Evolutionary conservation across 495 filamentous ascomycete genomes (phyloP), one percentile per base, ranked within the genome.

Genomic region (Daldinia decipiens): DNA sequence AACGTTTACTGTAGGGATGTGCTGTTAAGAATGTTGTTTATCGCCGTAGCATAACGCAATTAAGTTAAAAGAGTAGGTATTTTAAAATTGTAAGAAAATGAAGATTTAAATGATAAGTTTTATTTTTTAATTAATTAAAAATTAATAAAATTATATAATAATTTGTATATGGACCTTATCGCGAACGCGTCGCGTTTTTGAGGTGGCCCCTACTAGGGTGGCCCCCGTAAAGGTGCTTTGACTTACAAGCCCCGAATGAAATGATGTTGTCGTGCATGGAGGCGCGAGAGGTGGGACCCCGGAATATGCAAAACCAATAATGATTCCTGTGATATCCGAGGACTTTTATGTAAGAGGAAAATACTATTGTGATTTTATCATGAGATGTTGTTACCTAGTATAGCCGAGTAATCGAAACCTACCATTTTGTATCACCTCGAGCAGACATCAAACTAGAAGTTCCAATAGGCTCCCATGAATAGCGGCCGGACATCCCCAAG

Each of bases 401-500:
- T 53, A 53, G n/a, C 13, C 11, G 61, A 55, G 38, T 26, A 31
- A 55, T 34, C 29, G 31, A 38, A n/a, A 21, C 26, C 19, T 15
- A 26, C n/a, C n/a, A 21, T 9, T 21, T 45, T 40, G 61, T 45
- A 24, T 8, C 2, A 64, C 51, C 32, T 45, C 21, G n/a, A 56
- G 17, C 11, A 26, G 34, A 43, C 12, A 11, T 21, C 17, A 45
- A 19, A 27, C 27, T 15, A 54, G 12, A 17, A 31, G 3, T 32
- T 38, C 13, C n/a, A 29, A 27, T 26, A 32, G 26, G 51, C 1
- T 8, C 1, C 4, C 43, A 55, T 32, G 5, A 53, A 47, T 3
- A 39, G 38, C 5, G 9, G 6, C 40, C 65, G 65, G 65, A 68
- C 65, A 68, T 68, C 65, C 65, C 65, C 65, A 68, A 57, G 31